Percentiles rank a stretch among this genome's conserved stretches.
Evolutionary conservation across 2,329 filamentous ascomycete species (phyloP).

Genomic region (Madurella mycetomatis): DNA sequence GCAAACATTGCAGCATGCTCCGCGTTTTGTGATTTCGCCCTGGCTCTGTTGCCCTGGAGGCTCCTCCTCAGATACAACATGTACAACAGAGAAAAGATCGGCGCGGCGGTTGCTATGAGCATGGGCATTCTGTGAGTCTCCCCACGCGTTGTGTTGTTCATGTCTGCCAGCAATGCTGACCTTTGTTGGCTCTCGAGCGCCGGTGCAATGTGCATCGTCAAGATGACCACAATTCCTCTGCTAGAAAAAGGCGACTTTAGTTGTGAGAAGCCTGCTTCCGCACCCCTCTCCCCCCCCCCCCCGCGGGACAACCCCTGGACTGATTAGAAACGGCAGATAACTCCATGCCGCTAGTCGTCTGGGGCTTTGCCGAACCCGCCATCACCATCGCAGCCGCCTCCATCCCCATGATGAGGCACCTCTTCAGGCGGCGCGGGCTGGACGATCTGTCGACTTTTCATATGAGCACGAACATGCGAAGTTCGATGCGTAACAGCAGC

Average conservation of each 20-base stretch:
- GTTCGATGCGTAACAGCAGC: not conserved
- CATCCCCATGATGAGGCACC: conserved; percentile 21
- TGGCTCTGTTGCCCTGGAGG: conserved; percentile 31
- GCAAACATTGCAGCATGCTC: conserved; percentile 24
- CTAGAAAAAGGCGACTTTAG: conserved; percentile 16
- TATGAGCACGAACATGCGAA: not conserved
- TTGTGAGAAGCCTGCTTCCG: conserved; percentile 13
- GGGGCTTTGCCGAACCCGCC: conserved; percentile 19
- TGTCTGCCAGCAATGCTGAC: not conserved
- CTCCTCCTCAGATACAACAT: conserved; percentile 32
- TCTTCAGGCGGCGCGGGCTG: conserved; percentile 11
- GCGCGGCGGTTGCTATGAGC: conserved; percentile 34
- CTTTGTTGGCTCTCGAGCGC: conserved; percentile 19
- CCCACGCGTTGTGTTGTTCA: not conserved
- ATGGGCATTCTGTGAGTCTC: conserved; percentile 30
- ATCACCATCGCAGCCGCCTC: conserved; percentile 23
- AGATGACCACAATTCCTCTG: conserved; percentile 21
- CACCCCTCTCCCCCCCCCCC: too few relatives aligned
- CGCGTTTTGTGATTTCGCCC: conserved; percentile 28
- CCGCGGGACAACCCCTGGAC: not conserved
- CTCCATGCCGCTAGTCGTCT: conserved; percentile 20
- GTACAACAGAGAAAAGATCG: conserved; percentile 32
- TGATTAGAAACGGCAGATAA: conserved; percentile 15
- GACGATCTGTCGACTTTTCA: not conserved
- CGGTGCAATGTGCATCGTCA: conserved; percentile 29